Conservation (phyloP, 2,329 filamentous ascomycete genomes). For the Xylaria sp. region DNA sequence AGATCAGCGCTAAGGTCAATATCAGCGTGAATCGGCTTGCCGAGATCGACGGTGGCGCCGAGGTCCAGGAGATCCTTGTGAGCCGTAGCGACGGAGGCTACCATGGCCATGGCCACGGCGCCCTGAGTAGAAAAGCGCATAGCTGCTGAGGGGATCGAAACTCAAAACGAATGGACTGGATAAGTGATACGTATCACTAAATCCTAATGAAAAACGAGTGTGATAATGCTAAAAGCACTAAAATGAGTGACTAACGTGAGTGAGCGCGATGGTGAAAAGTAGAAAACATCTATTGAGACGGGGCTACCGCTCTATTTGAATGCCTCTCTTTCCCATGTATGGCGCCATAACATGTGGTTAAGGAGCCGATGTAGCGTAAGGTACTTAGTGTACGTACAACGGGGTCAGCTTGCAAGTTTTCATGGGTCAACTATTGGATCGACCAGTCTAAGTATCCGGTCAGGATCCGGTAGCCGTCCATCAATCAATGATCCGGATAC, state of each 20-base stretch:
- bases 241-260: slow-evolving; percentile 44
- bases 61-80: slow-evolving; percentile 21
- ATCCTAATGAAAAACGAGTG: slow-evolving; percentile 41
- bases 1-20: slow-evolving; percentile 44
- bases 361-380: not conserved
- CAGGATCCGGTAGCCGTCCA: slow-evolving; percentile 2
- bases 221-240: slow-evolving; percentile 42
- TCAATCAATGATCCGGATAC: slow-evolving; percentile 40
- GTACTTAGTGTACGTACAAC: not conserved
- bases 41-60: slow-evolving; percentile 33
- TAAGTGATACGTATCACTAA: slow-evolving; percentile 34
- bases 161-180: slow-evolving; percentile 48
- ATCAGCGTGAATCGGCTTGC: slow-evolving; percentile 40
- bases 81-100: slow-evolving; percentile 45
- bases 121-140: slow-evolving; percentile 49
- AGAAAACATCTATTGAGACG: slow-evolving; percentile 27
- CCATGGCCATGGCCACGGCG: slow-evolving; percentile 45
- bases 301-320: slow-evolving; percentile 43
- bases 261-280: slow-evolving; percentile 41
- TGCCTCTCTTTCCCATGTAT: slow-evolving; percentile 27
- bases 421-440: slow-evolving; percentile 22
- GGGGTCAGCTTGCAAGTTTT: not conserved
- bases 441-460: not conserved
- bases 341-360: slow-evolving; percentile 29
- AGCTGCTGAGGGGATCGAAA: slow-evolving; percentile 11